A percentile compares a stretch with the other conserved stretches of the same genome.
These are phyloP conservation scores for Paraphoma chrysanthemicola DNA, from an alignment of 2,329 filamentous ascomycete species.

Conservation along the genomic window DNA sequence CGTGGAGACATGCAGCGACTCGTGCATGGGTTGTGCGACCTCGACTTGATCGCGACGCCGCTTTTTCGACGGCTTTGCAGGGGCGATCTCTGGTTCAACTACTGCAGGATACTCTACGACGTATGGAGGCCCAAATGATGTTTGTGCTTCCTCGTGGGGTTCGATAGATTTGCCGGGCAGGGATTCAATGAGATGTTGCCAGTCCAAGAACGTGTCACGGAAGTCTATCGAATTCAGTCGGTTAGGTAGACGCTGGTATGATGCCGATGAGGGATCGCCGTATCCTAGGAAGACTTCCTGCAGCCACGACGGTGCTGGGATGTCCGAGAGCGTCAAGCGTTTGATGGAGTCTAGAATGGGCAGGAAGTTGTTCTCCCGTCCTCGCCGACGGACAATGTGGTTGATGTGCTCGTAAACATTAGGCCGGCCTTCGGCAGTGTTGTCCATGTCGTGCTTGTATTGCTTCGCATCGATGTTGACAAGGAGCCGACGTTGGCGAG, in stretches of 20 bases:
- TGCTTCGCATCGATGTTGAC: constrained; percentile 80
- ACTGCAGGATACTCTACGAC: constrained; percentile 69
- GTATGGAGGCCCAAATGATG: constrained; percentile 86
- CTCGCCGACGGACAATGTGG: constrained; percentile 79
- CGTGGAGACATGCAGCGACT: constrained; percentile 79
- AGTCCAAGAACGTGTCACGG: constrained; percentile 92
- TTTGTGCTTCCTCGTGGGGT: constrained; percentile 72
- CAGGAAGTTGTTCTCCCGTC: constrained; percentile 96
- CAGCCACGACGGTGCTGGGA: constrained; percentile 87
- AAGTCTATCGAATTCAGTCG: constrained; percentile 83
- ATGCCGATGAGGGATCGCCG: constrained; percentile 87
- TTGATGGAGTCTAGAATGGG: constrained; percentile 91
- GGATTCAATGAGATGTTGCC: constrained; percentile 91
- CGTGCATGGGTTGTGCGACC: constrained; percentile 62
- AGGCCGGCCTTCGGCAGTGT: constrained; percentile 68
- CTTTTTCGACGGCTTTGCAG: constrained; percentile 77
- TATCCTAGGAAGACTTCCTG: constrained; percentile 98
- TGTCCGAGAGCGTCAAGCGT: constrained; percentile 81
- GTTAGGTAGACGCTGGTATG: constrained; percentile 82
- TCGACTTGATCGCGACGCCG: constrained; percentile 79
- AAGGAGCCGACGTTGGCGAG: constrained; percentile 72
- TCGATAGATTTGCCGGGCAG: constrained; percentile 88
- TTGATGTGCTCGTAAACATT: constrained; percentile 88
- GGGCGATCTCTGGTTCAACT: constrained; percentile 51
- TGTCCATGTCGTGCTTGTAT: constrained; percentile 79